These are phyloP conservation scores for Takakia lepidozioides DNA, from an alignment of 225 moss, liverwort and hornwort genomes.

Conservation along the genomic window DNA sequence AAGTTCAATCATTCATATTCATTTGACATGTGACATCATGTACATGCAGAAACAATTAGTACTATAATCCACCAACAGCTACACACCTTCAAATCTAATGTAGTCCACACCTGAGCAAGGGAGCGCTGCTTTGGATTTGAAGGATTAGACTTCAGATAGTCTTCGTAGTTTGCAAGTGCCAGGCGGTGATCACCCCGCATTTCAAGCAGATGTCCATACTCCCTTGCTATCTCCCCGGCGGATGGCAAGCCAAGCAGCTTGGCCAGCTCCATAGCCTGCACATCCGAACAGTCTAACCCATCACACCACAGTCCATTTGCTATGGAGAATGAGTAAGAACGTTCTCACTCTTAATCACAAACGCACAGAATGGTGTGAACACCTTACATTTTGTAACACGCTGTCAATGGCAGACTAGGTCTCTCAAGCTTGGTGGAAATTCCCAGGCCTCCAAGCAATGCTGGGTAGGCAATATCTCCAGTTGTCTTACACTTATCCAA, in stretches of 20 bases:
- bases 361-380: no score
- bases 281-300: not conserved
- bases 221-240: constrained; percentile 14
- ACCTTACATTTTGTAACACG: no score
- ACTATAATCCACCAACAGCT: no score
- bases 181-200: constrained; percentile 41
- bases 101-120: constrained; percentile 52
- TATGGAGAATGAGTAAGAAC: not conserved
- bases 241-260: constrained; percentile 19
- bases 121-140: constrained; percentile 6
- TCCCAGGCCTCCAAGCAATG: no score
- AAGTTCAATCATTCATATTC: no score
- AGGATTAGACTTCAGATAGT: constrained; percentile 13
- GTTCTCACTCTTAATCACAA: no score
- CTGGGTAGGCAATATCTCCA: not conserved
- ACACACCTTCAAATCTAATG: no score
- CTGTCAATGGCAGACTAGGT: no score
- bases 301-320: not conserved
- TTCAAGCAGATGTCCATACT: constrained; percentile 57
- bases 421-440: no score
- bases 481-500: not conserved
- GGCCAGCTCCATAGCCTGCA: constrained; percentile 33
- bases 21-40: no score
- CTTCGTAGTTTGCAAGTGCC: constrained; percentile 54
- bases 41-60: no score